Evolutionary conservation across 345 rosid species (phyloP).

Genomic region (Passiflora organensis): DNA sequence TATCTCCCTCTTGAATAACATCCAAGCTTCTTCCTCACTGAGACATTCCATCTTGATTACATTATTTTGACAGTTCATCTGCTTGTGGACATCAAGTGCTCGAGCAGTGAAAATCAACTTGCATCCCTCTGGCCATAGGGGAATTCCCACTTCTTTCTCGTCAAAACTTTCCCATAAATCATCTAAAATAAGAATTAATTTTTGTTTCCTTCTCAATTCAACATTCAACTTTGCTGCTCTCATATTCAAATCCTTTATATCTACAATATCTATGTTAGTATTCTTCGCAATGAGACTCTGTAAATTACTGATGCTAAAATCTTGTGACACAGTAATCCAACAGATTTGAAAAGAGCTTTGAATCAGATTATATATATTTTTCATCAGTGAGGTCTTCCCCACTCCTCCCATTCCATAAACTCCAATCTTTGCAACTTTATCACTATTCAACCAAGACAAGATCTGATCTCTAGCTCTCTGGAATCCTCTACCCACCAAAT

Average conservation of each 20-base stretch:
- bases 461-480: not conserved
- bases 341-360: not conserved
- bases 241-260: not conserved
- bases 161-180: not conserved
- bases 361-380: not conserved
- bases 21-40: not conserved
- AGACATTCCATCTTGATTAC: not conserved
- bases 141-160: not conserved
- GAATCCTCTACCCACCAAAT: not conserved
- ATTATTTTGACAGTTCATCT: not conserved
- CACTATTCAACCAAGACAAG: not conserved
- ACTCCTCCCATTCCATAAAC: constrained; percentile 6
- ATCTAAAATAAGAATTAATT: not conserved
- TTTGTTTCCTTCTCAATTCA: not conserved
- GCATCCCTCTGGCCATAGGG: not conserved
- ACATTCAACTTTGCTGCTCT: not conserved
- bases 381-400: constrained; percentile 6
- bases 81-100: not conserved
- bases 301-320: not conserved
- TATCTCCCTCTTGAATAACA: not conserved
- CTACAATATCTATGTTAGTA: not conserved
- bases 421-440: not conserved
- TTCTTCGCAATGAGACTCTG: not conserved
- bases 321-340: not conserved
- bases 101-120: constrained; percentile 6